Conservation (phyloP, 2,329 filamentous ascomycete species). For the Cytospora schulzeri region DNA sequence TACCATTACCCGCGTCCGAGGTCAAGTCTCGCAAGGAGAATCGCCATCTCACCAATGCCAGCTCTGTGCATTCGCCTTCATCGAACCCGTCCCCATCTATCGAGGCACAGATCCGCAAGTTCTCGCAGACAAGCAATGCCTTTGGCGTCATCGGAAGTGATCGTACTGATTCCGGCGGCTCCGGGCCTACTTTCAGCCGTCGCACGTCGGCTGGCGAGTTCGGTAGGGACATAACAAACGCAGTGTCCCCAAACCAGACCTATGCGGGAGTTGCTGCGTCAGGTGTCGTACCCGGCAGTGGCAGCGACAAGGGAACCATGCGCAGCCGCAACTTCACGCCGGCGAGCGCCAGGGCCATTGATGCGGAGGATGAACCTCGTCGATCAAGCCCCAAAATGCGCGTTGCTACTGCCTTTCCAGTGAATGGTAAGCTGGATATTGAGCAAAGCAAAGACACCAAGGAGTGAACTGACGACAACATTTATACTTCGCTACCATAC, state of each 20-base stretch:
- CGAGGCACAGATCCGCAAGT: constrained; percentile 40
- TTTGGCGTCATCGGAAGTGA: constrained; percentile 28
- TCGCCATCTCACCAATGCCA: constrained; percentile 33
- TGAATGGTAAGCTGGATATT: not conserved
- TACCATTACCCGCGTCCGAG: constrained; percentile 39
- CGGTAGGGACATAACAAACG: constrained; percentile 36
- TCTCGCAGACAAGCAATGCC: constrained; percentile 39
- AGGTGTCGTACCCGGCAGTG: constrained; percentile 25
- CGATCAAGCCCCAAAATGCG: constrained; percentile 38
- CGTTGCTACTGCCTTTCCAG: not conserved
- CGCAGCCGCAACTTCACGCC: constrained; percentile 51
- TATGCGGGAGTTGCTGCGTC: constrained; percentile 28
- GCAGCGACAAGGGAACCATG: constrained; percentile 45
- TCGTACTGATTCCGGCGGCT: constrained; percentile 30
- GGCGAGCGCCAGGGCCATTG: constrained; percentile 47
- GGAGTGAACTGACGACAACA: not conserved
- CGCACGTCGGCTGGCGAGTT: constrained; percentile 37
- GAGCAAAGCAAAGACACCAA: not conserved
- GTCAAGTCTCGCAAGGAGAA: constrained; percentile 50
- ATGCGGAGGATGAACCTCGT: constrained; percentile 50
- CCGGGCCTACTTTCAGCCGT: constrained; percentile 36
- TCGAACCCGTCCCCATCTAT: constrained; percentile 26
- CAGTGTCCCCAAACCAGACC: constrained; percentile 31
- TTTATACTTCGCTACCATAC: too few species aligned
- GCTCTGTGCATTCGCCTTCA: constrained; percentile 19